Evolutionary conservation across 371 early-diverging fungal species (phyloP).

Genomic region (Circinella minor): DNA sequence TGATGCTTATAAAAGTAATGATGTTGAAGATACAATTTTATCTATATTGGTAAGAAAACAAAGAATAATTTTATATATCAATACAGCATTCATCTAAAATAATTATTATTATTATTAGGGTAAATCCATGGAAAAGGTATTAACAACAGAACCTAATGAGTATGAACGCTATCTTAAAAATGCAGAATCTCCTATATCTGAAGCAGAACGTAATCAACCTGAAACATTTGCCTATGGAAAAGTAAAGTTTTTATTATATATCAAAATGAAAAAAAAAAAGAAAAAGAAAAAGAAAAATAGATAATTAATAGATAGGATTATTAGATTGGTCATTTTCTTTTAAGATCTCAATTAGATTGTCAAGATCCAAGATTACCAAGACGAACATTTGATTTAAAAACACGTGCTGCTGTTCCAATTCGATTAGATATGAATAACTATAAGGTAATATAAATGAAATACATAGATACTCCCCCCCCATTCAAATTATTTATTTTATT

Average conservation of each 20-base stretch:
- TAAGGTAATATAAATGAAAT: slow-evolving; percentile 47
- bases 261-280: too few relatives aligned
- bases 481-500: too few relatives aligned
- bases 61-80: too few relatives aligned
- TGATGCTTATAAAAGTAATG: slow-evolving; percentile 83
- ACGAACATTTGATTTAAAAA: slow-evolving; percentile 92
- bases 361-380: slow-evolving; percentile 75
- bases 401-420: slow-evolving; percentile 85
- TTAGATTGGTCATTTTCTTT: slow-evolving; percentile 66
- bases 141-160: slow-evolving; percentile 70
- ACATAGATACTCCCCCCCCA: too few relatives aligned
- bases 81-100: too few relatives aligned
- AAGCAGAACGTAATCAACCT: slow-evolving; percentile 47
- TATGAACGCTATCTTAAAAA: slow-evolving; percentile 70
- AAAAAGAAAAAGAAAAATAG: too few relatives aligned
- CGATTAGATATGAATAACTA: slow-evolving; percentile 84
- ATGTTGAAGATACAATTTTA: slow-evolving; percentile 67
- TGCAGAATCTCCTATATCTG: slow-evolving; percentile 42
- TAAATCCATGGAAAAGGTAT: slow-evolving; percentile 83
- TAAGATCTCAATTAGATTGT: slow-evolving; percentile 94
- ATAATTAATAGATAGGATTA: too few relatives aligned
- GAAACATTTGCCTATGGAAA: slow-evolving; percentile 58
- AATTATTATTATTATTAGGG: too few relatives aligned
- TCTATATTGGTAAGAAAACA: slow-evolving; percentile 59
- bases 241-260: too few relatives aligned